Evolutionary conservation across 495 filamentous ascomycete genomes (phyloP).

Genomic region (Lasiosphaeriaceae sp.): DNA sequence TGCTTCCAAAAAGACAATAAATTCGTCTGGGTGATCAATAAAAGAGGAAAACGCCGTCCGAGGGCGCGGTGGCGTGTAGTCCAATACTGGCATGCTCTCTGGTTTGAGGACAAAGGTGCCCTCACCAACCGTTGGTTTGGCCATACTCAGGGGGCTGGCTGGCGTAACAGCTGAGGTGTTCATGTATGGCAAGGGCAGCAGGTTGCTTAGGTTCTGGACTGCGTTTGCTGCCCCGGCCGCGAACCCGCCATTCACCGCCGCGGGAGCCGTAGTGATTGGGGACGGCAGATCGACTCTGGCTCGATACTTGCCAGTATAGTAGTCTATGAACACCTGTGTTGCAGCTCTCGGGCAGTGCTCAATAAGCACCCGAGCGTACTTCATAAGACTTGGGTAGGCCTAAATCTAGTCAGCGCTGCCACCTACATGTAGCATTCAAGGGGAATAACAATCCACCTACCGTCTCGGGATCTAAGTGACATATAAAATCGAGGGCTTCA

Average conservation of each 20-base stretch:
- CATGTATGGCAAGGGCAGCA: constrained; percentile 87
- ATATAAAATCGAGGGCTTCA: constrained; percentile 87
- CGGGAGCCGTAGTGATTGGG: constrained; percentile 45
- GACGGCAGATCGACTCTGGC: constrained; percentile 64
- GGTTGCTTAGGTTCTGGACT: constrained; percentile 73
- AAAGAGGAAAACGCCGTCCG: constrained; percentile 94
- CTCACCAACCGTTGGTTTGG: constrained; percentile 38
- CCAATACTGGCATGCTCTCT: constrained; percentile 28
- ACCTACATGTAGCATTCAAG: not conserved
- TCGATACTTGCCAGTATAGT: constrained; percentile 81
- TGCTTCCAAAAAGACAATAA: constrained; percentile 86
- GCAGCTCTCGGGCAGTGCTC: constrained; percentile 76
- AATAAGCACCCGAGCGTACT: constrained; percentile 85
- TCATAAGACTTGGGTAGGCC: constrained; percentile 90
- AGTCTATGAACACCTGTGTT: constrained; percentile 84
- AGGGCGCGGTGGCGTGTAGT: constrained; percentile 71
- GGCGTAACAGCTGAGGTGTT: constrained; percentile 50
- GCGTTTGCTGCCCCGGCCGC: constrained; percentile 60
- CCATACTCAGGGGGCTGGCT: constrained; percentile 5
- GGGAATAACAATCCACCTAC: constrained; percentile 40
- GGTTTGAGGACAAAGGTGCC: constrained; percentile 19
- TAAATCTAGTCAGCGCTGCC: constrained; percentile 27
- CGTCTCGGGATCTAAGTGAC: constrained; percentile 75
- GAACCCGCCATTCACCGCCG: constrained; percentile 40
- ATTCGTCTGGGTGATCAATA: constrained; percentile 87